These are phyloP conservation scores for Trichophyton benhamiae DNA, from an alignment of 2,329 filamentous ascomycete species.

Conservation along the genomic window DNA sequence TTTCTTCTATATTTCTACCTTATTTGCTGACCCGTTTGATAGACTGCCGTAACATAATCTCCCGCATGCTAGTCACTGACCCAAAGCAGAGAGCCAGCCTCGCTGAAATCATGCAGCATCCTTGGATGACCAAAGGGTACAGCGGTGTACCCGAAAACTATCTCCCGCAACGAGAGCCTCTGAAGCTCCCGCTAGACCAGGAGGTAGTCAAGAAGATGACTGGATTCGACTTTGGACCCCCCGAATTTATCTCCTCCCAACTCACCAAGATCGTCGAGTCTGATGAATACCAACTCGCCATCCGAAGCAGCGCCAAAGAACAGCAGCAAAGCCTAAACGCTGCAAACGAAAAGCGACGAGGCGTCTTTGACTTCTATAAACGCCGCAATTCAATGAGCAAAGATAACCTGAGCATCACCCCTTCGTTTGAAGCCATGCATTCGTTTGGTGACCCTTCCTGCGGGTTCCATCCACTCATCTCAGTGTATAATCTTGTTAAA, in stretches of 20 bases:
- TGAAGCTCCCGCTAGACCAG: conserved; percentile 71
- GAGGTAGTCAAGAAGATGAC: conserved; percentile 88
- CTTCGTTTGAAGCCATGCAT: conserved; percentile 75
- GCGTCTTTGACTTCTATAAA: conserved; percentile 97
- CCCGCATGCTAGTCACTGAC: conserved; percentile 90
- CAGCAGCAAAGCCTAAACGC: conserved; percentile 47
- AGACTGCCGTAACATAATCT: conserved; percentile 92
- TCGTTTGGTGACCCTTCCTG: conserved; percentile 79
- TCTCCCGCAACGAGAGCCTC: conserved; percentile 67
- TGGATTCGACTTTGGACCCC: conserved; percentile 88
- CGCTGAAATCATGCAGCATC: conserved; percentile 84
- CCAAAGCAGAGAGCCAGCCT: conserved; percentile 75
- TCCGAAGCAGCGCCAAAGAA: conserved; percentile 59
- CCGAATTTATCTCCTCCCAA: conserved; percentile 70
- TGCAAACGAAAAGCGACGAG: conserved; percentile 65
- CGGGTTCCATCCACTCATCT: conserved; percentile 82
- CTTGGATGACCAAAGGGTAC: conserved; percentile 93
- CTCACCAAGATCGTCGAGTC: conserved; percentile 80
- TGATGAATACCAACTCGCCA: conserved; percentile 79
- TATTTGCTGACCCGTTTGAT: background rate
- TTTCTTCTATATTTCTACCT: conserved; percentile 25
- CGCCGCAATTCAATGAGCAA: conserved; percentile 79
- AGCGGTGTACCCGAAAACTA: conserved; percentile 78
- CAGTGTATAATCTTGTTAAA: conserved; percentile 89
- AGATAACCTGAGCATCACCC: conserved; percentile 61